Evolutionary conservation across 371 early-diverging fungal species (phyloP).

Genomic region (Mortierella sp.): DNA sequence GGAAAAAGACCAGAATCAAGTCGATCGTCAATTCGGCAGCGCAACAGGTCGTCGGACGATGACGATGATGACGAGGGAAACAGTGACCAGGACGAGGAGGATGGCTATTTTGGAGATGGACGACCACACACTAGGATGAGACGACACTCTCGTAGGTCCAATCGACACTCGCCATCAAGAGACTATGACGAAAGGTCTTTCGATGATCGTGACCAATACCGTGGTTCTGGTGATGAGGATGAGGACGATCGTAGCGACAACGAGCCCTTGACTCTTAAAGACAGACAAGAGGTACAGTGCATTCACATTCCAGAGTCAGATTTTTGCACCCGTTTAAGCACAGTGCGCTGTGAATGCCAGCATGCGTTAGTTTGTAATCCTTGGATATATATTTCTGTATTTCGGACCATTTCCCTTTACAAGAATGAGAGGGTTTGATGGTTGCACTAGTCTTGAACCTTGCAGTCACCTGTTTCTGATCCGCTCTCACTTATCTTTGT

Average conservation of each 20-base stretch:
- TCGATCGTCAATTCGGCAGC: slow-evolving; percentile 44
- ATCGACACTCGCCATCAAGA: slow-evolving; percentile 17
- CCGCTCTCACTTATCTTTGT: background rate
- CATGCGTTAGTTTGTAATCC: no score
- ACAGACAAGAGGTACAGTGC: slow-evolving; percentile 70
- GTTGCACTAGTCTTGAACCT: background rate
- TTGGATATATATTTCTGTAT: no score
- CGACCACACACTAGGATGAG: slow-evolving; percentile 38
- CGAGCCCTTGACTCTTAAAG: slow-evolving; percentile 75
- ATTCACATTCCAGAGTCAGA: slow-evolving; percentile 6
- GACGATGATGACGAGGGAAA: slow-evolving; percentile 47
- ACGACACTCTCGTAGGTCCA: slow-evolving; percentile 39
- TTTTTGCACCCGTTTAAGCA: background rate
- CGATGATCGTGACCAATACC: slow-evolving; percentile 23
- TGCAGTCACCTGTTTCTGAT: slow-evolving; percentile 22
- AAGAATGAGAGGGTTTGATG: no score
- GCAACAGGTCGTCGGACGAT: slow-evolving; percentile 40
- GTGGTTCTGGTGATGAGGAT: slow-evolving; percentile 33
- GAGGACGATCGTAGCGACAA: slow-evolving; percentile 60
- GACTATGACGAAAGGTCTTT: slow-evolving; percentile 30
- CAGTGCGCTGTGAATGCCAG: no score
- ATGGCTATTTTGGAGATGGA: slow-evolving; percentile 33
- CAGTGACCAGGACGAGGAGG: slow-evolving; percentile 19
- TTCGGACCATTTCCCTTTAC: no score
- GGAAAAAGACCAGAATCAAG: slow-evolving; percentile 37